Base-by-base conservation (phyloP, 1,284 basidiomycete genomes). In the Rhodotorula sp. region DNA sequence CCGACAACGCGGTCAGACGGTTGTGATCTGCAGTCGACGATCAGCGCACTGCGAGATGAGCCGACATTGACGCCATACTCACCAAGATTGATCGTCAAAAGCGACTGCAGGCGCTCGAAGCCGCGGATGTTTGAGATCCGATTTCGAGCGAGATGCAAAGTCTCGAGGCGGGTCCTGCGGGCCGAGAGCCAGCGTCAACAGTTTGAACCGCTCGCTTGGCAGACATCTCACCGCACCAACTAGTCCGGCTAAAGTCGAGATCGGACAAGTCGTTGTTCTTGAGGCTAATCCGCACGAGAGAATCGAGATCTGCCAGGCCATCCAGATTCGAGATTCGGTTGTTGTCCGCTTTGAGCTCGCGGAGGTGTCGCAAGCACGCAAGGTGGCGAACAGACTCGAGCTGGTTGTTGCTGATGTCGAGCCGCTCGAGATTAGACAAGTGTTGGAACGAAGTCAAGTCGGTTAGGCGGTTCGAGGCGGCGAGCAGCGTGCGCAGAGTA, bases 371-470 rank as follows among this genome's bases (percentile, higher is more conserved):
- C 66, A 97, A 85, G 80, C 90, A 91, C 73, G 87, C 85, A n/a
- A 97, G 84, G 80, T 95, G 92, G 60, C 85, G 86, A 60, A 97
- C 84, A 21, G 90, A 92, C 75, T 95, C 92, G 66, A 99, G 86
- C 73, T 92, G 87, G 81, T 99, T 99, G 77, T 87, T 83, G 81
- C 93, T 95, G 75, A 99, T 88, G 83, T 99, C 93, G 76, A 99
- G 86, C 78, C 87, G 88, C 82, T 95, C 92, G 57, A 99, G 85
- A 81, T 92, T 91, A 52, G 85, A 83, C 76, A 99, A 84, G 81
- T 97, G 94, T 79, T 87, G 87, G 81, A 95, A 97, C 31, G 94
- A 93, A 39, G 93, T 93, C 75, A 97, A 84, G 71, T 88, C 87
- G 75, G 92, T 91, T 77, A 99, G 85, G 74, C 92, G 86, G 81